Conservation (phyloP, 2,329 filamentous ascomycete genomes). For the Talaromyces sp. region DNA sequence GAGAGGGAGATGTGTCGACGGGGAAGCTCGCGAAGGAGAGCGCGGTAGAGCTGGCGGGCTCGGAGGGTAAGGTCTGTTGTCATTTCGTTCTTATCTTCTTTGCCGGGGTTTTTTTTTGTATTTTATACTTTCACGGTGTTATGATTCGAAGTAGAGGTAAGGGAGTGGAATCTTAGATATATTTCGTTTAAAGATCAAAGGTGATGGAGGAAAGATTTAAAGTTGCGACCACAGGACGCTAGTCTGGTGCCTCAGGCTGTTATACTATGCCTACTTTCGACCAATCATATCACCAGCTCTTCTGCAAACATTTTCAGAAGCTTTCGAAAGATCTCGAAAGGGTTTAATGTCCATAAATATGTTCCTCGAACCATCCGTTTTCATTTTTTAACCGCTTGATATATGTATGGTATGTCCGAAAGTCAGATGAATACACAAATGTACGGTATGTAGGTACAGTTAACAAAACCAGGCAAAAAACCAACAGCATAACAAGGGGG, state of each 20-base stretch:
- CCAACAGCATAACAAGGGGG: slow-evolving; percentile 9
- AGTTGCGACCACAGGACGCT: slow-evolving; percentile 3
- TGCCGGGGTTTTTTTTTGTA: too few species aligned
- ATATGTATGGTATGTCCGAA: not conserved
- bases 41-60: slow-evolving; percentile 77
- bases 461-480: not conserved
- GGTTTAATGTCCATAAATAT: not conserved
- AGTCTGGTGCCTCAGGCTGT: not conserved
- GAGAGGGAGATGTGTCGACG: slow-evolving; percentile 55
- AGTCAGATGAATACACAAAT: not conserved
- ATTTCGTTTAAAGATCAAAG: not conserved
- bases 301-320: not conserved
- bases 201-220: not conserved
- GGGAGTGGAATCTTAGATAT: too few species aligned
- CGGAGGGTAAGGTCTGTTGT: slow-evolving; percentile 32
- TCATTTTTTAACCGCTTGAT: not conserved
- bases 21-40: slow-evolving; percentile 84
- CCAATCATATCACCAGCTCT: not conserved
- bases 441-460: not conserved
- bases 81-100: not conserved
- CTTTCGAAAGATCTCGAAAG: not conserved
- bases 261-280: not conserved
- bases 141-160: too few species aligned
- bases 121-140: too few species aligned
- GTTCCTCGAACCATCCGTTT: not conserved